Evolutionary conservation across 768 basidiomycete genomes (phyloP), one percentile per base, ranked within the genome.

Genomic region (Myochromella boudieri): DNA sequence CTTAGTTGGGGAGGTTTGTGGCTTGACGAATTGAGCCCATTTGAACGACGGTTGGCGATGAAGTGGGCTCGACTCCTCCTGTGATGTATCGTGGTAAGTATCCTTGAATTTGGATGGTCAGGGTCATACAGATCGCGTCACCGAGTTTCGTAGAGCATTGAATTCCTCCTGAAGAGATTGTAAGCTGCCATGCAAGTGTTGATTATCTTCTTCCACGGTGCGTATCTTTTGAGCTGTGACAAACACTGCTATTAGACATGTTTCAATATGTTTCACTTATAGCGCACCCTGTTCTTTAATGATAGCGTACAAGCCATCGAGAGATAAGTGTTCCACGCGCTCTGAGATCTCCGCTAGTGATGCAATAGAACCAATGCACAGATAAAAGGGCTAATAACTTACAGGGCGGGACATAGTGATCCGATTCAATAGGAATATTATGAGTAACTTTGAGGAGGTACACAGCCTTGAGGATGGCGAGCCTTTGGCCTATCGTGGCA

Each of bases 381-480:
- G 12, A 18, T 26, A 21, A n/a, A 31, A 32, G 22, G 42, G 34
- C 25, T 37, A 42, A 26, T 18, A 37, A 70, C 90, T 59, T 60
- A 92, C 93, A 94, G 47, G 91, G 91, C 7, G 94, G 93, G 11
- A 94, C 79, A 63, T 92, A 97, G 57, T 91, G 79, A 52, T 88
- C 86, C 29, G 85, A 71, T 48, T 91, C 90, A 55, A 95, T 83
- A 28, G 88, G 82, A 42, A 99, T 74, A 52, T 83, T 83, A 60
- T 95, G 79, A 1, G 82, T 82, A 42, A 94, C 68, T 73, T 99
- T 99, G 58, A 91, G 72, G 43, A 82, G 82, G 70, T 97, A 98
- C 47, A 97, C 84, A 38, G 88, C 86, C 66, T 93, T 95, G 63
- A 98, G 83, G 53, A 98, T 92, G 34, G 89, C 76, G 27, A 99